Evolutionary conservation across 1,284 basidiomycete genomes (phyloP).

Genomic region (Mycena sp.): DNA sequence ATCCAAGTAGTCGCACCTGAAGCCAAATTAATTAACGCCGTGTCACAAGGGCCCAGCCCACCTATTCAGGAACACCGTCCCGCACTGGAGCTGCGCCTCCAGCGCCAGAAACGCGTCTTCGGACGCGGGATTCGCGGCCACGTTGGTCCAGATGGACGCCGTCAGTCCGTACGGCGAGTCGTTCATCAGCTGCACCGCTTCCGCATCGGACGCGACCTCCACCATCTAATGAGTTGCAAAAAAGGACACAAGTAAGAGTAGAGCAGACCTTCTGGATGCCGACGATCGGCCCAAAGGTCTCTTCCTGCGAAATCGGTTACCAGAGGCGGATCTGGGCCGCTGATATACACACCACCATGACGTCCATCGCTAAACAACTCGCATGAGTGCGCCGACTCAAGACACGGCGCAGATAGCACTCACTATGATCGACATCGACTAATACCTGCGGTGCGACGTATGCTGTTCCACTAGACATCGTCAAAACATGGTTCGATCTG

Average conservation of each 20-base stretch:
- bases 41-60: slow-evolving; percentile 30
- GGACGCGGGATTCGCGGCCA: slow-evolving; percentile 63
- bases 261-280: slow-evolving; percentile 85
- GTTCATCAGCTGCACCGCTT: slow-evolving; percentile 92
- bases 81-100: slow-evolving; percentile 81
- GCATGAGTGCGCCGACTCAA: not conserved
- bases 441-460: slow-evolving; percentile 92
- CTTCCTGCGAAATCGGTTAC: slow-evolving; percentile 57
- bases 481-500: not conserved
- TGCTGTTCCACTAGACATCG: slow-evolving; percentile 69
- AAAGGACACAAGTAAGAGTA: not conserved
- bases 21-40: not conserved
- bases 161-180: slow-evolving; percentile 96
- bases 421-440: slow-evolving; percentile 84
- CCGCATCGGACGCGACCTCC: slow-evolving; percentile 82
- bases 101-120: slow-evolving; percentile 76
- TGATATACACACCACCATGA: slow-evolving; percentile 87
- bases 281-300: slow-evolving; percentile 91
- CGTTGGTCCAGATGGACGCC: slow-evolving; percentile 92
- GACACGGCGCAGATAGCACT: slow-evolving; percentile 8
- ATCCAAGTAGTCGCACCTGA: slow-evolving; percentile 86
- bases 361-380: slow-evolving; percentile 76
- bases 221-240: not conserved
- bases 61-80: slow-evolving; percentile 94
- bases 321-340: too few species aligned